A percentile compares a stretch with the other conserved stretches of the same genome.
Evolutionary conservation across 1,284 basidiomycete species (phyloP).

Genomic region (Cryptococcus sp.): DNA sequence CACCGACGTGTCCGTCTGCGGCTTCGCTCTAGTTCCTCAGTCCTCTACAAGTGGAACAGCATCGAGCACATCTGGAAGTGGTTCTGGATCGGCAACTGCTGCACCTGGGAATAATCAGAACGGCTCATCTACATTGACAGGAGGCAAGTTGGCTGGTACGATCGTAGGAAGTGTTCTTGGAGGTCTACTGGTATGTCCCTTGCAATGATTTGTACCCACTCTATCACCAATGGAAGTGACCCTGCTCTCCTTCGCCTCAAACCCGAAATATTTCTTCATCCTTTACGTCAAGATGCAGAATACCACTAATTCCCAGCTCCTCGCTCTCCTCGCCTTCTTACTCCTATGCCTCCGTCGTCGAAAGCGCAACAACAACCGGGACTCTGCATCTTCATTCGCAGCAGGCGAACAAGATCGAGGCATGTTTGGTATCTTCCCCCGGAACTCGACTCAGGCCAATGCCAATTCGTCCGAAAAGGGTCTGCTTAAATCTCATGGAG

Average conservation of each 20-base stretch:
- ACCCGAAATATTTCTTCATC: not conserved
- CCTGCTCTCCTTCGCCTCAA: not conserved
- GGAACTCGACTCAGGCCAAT: constrained; percentile 2
- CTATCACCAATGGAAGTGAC: not conserved
- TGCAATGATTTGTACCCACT: not conserved
- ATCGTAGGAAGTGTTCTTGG: constrained; percentile 41
- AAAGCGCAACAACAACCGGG: constrained; percentile 10
- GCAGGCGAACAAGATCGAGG: constrained; percentile 6
- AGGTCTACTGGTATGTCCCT: constrained; percentile 31
- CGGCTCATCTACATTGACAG: constrained; percentile 15
- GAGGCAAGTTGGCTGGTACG: constrained; percentile 40
- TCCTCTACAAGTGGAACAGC: constrained; percentile 14
- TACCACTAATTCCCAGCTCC: constrained; percentile 14
- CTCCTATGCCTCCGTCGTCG: constrained; percentile 26
- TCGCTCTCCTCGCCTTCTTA: constrained; percentile 27
- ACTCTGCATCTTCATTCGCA: constrained; percentile 18
- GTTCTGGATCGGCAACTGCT: constrained; percentile 1
- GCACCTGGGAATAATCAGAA: constrained; percentile 5
- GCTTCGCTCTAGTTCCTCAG: constrained; percentile 22
- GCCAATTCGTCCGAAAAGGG: constrained; percentile 31
- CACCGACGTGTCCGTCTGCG: constrained; percentile 33
- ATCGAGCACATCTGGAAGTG: constrained; percentile 9
- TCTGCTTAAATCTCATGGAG: constrained; percentile 12
- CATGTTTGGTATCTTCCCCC: constrained; percentile 14
- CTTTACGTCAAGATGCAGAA: constrained; percentile 1